Conservation (phyloP, 495 filamentous ascomycete genomes). For the Aspergillus hancockii region DNA sequence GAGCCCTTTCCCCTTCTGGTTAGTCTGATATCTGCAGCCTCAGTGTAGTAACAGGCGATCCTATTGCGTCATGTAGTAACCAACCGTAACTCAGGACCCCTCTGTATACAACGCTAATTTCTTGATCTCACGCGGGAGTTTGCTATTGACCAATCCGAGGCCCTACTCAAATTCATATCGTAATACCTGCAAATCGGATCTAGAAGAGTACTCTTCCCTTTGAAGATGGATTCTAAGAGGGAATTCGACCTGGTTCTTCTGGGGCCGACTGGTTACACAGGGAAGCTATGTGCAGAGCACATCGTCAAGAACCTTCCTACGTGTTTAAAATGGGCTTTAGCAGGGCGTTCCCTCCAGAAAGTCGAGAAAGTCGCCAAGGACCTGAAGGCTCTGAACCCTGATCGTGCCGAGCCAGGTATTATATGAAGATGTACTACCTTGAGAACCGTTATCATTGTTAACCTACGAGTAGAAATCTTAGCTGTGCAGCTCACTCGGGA, state of each 20-base stretch:
- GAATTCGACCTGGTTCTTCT: slow-evolving; percentile 83
- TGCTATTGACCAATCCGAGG: background rate
- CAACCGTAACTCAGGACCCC: background rate
- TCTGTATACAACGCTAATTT: background rate
- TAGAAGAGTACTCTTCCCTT: slow-evolving; percentile 4
- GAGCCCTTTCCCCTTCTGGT: slow-evolving; percentile 2
- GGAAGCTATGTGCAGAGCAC: slow-evolving; percentile 73
- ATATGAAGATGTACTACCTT: slow-evolving; percentile 7
- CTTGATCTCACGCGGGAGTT: background rate
- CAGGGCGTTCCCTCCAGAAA: slow-evolving; percentile 76
- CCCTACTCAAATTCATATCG: background rate
- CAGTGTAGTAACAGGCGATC: background rate
- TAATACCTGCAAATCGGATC: slow-evolving; percentile 10
- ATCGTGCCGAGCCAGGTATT: slow-evolving; percentile 68
- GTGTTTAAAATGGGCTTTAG: slow-evolving; percentile 84
- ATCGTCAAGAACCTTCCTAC: slow-evolving; percentile 75
- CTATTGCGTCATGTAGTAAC: background rate
- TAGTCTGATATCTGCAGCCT: background rate
- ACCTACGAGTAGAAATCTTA: slow-evolving; percentile 53
- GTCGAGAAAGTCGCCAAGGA: slow-evolving; percentile 67
- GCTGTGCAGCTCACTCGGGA: slow-evolving; percentile 61
- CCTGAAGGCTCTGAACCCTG: slow-evolving; percentile 64
- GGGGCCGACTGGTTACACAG: slow-evolving; percentile 88
- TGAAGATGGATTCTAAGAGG: slow-evolving; percentile 44
- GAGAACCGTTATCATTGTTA: slow-evolving; percentile 14